A percentile compares a stretch with the other conserved stretches of the same genome.
Evolutionary conservation across 2,329 filamentous ascomycete species (phyloP).

Genomic region (Cucurbitaria berberidis): DNA sequence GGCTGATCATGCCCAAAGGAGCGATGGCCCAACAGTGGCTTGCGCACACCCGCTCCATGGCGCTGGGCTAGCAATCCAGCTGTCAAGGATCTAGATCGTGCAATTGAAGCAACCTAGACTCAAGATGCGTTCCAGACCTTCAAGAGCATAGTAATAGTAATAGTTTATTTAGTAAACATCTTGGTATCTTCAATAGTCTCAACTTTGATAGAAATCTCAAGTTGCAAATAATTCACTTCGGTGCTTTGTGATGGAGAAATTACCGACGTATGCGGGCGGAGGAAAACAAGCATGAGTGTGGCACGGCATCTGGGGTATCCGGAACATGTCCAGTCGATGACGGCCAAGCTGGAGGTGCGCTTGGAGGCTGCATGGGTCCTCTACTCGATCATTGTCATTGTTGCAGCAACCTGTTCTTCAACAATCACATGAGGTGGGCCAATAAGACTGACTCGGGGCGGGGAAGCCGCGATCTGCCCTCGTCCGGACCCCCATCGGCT

Average conservation of each 20-base stretch:
- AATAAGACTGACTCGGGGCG: neutral
- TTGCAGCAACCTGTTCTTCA: neutral
- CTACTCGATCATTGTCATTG: neutral
- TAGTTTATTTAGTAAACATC: neutral
- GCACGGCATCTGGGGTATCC: slow-evolving; percentile 14
- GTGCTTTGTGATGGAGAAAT: neutral
- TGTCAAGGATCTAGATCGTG: slow-evolving; percentile 20
- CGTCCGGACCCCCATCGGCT: slow-evolving; percentile 3
- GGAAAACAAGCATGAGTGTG: neutral
- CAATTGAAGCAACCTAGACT: slow-evolving; percentile 4
- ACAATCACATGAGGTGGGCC: neutral
- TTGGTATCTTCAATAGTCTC: neutral
- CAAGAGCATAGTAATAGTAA: too few species aligned
- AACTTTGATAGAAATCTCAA: neutral
- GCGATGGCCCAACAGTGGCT: slow-evolving; percentile 25
- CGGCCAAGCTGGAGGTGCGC: slow-evolving; percentile 4
- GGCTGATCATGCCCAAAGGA: slow-evolving; percentile 20
- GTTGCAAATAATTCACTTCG: neutral
- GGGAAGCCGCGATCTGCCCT: slow-evolving; percentile 1
- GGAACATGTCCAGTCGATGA: slow-evolving; percentile 7
- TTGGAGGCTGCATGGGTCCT: slow-evolving; percentile 3
- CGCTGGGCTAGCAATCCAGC: slow-evolving; percentile 22
- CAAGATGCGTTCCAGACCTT: slow-evolving; percentile 3
- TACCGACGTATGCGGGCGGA: neutral
- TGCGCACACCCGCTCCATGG: slow-evolving; percentile 25